Evolutionary conservation across 2,329 filamentous ascomycete species (phyloP).

Genomic region (Hypoxylon sp.): DNA sequence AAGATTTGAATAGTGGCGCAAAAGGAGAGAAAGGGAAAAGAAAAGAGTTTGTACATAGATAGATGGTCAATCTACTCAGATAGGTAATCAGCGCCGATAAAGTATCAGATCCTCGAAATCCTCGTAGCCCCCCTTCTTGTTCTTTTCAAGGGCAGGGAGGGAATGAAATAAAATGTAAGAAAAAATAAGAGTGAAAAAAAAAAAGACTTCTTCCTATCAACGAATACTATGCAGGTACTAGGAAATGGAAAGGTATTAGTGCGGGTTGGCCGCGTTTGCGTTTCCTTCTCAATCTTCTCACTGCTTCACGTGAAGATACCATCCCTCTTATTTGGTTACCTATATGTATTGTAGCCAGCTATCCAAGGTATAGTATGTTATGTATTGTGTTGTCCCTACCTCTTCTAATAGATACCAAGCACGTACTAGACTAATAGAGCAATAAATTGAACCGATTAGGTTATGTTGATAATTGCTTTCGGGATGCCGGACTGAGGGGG

Average conservation of each 20-base stretch:
- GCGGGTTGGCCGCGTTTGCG: conserved; percentile 38
- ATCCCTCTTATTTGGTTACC: conserved; percentile 2
- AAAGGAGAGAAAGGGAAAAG: conserved; percentile 14
- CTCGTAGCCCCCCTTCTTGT: conserved; percentile 16
- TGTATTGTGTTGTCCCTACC: not conserved
- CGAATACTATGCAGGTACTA: conserved; percentile 24
- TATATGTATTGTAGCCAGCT: not conserved
- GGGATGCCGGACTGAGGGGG: conserved; percentile 33
- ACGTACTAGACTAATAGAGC: conserved; percentile 26
- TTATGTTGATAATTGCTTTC: conserved; percentile 33
- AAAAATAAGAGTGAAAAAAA: conserved; percentile 20
- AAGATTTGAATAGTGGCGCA: conserved; percentile 28
- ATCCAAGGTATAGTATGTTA: conserved; percentile 15
- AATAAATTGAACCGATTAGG: conserved; percentile 35
- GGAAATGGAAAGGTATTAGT: conserved; percentile 41
- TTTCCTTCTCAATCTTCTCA: conserved; percentile 23
- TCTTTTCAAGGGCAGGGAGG: conserved; percentile 12
- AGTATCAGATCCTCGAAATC: conserved; percentile 32
- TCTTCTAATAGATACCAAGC: not conserved
- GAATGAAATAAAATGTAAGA: conserved; percentile 6
- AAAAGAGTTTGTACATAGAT: conserved; percentile 23
- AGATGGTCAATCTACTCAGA: conserved; percentile 39
- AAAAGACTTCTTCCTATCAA: conserved; percentile 32
- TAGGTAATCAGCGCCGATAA: conserved; percentile 41
- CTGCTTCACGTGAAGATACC: conserved; percentile 39